Conservation (phyloP, 257 asterid species). For the Plectranthus barbatus region DNA sequence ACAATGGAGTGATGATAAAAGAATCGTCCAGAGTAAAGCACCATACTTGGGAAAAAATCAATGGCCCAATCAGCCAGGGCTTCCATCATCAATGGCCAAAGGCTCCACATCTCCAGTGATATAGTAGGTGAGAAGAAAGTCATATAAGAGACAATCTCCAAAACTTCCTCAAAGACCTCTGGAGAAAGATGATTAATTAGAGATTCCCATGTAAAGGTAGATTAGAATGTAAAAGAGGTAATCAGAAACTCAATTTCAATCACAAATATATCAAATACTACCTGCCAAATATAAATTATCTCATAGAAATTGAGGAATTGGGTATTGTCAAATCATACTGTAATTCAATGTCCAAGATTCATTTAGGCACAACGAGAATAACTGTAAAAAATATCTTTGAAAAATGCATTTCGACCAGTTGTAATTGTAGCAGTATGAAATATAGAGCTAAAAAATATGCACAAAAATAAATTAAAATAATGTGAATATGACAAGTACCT, state of each 20-base stretch:
- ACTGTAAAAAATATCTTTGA: no score
- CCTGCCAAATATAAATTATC: background rate
- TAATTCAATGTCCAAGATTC: background rate
- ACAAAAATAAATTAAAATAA: background rate
- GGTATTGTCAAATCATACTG: background rate
- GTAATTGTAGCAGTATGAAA: background rate
- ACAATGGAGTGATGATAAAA: background rate
- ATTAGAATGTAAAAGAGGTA: no score
- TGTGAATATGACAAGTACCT: constrained; percentile 35
- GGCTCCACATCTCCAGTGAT: constrained; percentile 97
- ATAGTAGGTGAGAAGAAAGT: constrained; percentile 90
- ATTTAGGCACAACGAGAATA: background rate
- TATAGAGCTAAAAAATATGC: background rate
- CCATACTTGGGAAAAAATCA: constrained; percentile 94
- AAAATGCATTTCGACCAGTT: no score
- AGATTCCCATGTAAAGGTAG: background rate
- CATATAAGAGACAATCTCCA: constrained; percentile 98
- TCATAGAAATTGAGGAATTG: no score
- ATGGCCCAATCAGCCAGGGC: constrained; percentile 98
- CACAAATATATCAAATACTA: background rate
- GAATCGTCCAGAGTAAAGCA: background rate
- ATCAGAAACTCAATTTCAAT: no score
- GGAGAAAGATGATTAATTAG: constrained; percentile 9
- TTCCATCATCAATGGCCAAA: constrained; percentile 95
- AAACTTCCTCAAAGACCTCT: constrained; percentile 98